phyloP scores from a whole-genome alignment of 2,329 filamentous ascomycete genomes.

The Mollisiaceae sp. region DNA sequence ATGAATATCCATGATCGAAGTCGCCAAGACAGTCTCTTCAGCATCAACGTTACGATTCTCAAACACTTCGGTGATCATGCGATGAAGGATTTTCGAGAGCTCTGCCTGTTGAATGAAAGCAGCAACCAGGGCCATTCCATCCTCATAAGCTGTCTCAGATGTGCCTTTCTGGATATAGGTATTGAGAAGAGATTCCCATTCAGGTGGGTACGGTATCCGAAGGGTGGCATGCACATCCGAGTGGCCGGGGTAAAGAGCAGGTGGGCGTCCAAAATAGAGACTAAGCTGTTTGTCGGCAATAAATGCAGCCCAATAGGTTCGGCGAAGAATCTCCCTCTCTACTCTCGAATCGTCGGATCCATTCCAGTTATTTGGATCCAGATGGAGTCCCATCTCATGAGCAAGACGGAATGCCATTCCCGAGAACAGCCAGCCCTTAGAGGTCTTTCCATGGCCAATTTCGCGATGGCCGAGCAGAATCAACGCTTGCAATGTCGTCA shows the following conservation, averaged over 20 bases:
- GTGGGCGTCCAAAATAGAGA: slow-evolving; percentile 56
- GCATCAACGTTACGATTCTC: slow-evolving; percentile 52
- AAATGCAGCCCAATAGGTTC: slow-evolving; percentile 58
- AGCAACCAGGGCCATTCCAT: slow-evolving; percentile 51
- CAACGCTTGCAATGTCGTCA: slow-evolving; percentile 53
- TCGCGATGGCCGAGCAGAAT: slow-evolving; percentile 53
- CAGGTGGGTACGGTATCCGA: slow-evolving; percentile 54
- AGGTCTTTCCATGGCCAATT: slow-evolving; percentile 53
- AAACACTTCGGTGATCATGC: slow-evolving; percentile 56
- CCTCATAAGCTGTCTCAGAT: slow-evolving; percentile 53
- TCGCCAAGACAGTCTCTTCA: slow-evolving; percentile 48
- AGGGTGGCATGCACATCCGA: slow-evolving; percentile 56
- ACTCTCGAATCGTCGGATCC: slow-evolving; percentile 46
- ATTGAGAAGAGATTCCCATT: slow-evolving; percentile 54
- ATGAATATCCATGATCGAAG: slow-evolving; percentile 52
- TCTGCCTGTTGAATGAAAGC: slow-evolving; percentile 54
- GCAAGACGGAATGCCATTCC: slow-evolving; percentile 58
- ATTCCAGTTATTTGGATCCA: slow-evolving; percentile 57
- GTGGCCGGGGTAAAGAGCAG: slow-evolving; percentile 54
- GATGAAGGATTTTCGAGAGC: slow-evolving; percentile 54
- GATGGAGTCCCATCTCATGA: slow-evolving; percentile 58
- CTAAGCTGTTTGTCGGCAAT: slow-evolving; percentile 57
- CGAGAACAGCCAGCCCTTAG: slow-evolving; percentile 57
- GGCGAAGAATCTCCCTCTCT: slow-evolving; percentile 54
- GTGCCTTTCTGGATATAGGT: slow-evolving; percentile 52